A percentile compares a stretch with the other conserved stretches of the same genome.
Conservation (phyloP, 495 filamentous ascomycete species). For the Terfezia claveryi region DNA sequence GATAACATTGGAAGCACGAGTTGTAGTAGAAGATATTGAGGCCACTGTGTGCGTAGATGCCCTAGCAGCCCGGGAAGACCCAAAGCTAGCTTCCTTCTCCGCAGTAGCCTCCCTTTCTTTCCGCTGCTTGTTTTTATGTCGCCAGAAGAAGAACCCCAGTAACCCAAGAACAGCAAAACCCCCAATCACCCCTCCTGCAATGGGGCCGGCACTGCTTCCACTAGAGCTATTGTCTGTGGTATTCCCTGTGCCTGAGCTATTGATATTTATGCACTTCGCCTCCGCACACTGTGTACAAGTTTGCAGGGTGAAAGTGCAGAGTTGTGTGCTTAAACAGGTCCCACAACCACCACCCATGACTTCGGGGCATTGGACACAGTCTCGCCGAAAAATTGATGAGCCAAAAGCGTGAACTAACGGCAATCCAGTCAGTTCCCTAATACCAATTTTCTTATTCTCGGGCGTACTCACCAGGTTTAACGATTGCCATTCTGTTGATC, state of each 20-base stretch:
- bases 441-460: too few species aligned
- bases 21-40: slow-evolving; percentile 89
- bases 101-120: slow-evolving; percentile 35
- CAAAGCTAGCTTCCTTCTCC: slow-evolving; percentile 37
- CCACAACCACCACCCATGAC: background rate
- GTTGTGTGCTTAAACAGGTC: slow-evolving; percentile 1
- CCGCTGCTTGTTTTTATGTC: slow-evolving; percentile 62
- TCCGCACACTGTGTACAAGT: slow-evolving; percentile 12
- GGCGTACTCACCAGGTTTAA: too few species aligned
- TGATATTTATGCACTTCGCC: slow-evolving; percentile 5
- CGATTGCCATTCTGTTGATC: too few species aligned
- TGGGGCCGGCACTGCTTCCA: slow-evolving; percentile 9
- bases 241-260: background rate
- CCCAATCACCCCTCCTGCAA: slow-evolving; percentile 16
- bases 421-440: too few species aligned
- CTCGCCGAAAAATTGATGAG: background rate
- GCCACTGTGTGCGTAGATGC: slow-evolving; percentile 68
- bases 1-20: slow-evolving; percentile 92
- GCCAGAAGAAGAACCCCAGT: slow-evolving; percentile 62
- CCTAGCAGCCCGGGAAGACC: slow-evolving; percentile 39
- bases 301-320: slow-evolving; percentile 9
- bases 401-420: too few species aligned
- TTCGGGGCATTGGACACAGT: background rate
- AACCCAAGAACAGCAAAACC: slow-evolving; percentile 32
- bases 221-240: background rate